Evolutionary conservation across 768 basidiomycete genomes (phyloP), one percentile per base, ranked within the genome.

Genomic region (Termitomyces sp.): DNA sequence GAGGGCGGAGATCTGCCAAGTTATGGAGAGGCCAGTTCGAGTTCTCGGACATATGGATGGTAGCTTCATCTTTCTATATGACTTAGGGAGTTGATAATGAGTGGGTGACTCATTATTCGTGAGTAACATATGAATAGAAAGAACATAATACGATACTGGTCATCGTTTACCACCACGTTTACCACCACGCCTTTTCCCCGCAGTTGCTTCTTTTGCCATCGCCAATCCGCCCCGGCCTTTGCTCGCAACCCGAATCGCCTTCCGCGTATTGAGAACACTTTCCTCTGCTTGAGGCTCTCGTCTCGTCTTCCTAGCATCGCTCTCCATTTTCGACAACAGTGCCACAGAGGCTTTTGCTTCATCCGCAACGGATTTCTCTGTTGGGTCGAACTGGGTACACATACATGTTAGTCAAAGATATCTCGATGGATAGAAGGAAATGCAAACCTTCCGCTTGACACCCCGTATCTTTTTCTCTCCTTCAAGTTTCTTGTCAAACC

Each of bases 401-500:
- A 19, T n/a, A 35, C 31, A 40, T 38, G 0, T 56, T 49, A 29
- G 42, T 23, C 42, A 14, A 29, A 14, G n/a, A 53, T 9, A 29
- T 10, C 3, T 49, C 11, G 29, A 41, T 29, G 14, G 34, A 49
- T 19, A 32, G 19, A 37, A 25, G 40, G 35, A 29, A n/a, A 0
- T 38, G 67, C 77, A 42, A 61, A 92, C 93, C 87, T 98, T 98
- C 65, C 97, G 85, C 77, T 98, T 98, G 46, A 95, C 74, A 6
- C 95, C 94, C 35, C 84, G 83, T 43, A 86, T 69, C 71, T 92
- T 95, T 70, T 91, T 90, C 72, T 99, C 97, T 12, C 95, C 95
- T 51, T 95, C 89, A 21, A 98, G 80, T 66, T 80, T 85, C 62
- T 84, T 87, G 70, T 98, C 96, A 65, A 97, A 99, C 64, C 83